Evolutionary conservation across 2,329 filamentous ascomycete species (phyloP).

Genomic region (Penicillium sp.): DNA sequence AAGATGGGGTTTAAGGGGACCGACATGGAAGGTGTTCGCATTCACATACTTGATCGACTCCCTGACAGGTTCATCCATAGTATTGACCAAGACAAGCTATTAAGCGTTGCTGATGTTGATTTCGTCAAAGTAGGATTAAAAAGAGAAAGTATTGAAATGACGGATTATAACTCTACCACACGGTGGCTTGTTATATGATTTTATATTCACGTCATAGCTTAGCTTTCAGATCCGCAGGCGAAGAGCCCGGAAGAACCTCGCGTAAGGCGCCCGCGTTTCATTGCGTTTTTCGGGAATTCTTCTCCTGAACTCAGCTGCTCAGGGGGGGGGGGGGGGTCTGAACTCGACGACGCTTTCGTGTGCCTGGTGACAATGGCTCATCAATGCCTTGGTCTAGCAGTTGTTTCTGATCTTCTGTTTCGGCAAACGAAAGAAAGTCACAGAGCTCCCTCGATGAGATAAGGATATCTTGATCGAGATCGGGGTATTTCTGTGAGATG

Average conservation of each 20-base stretch:
- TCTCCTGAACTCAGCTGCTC: background rate
- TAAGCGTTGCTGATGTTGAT: no score
- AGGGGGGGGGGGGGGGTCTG: background rate
- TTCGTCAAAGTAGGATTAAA: no score
- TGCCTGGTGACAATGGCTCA: background rate
- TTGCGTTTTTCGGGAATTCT: background rate
- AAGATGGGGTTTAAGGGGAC: no score
- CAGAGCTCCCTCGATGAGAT: background rate
- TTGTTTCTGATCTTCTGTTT: background rate
- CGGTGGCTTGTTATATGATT: no score
- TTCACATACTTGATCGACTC: no score
- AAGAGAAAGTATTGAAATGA: no score
- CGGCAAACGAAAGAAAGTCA: background rate
- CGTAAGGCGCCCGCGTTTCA: background rate
- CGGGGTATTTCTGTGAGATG: background rate
- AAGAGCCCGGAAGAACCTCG: background rate
- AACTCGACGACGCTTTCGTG: background rate
- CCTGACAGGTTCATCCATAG: no score
- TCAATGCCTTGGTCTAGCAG: background rate
- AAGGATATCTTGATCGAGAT: constrained; percentile 5
- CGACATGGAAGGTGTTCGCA: no score
- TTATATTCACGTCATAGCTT: background rate
- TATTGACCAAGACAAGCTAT: no score
- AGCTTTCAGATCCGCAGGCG: background rate
- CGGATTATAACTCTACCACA: no score